phyloP scores from a whole-genome alignment of 495 filamentous ascomycete species.

The Penicillium roqueforti region DNA sequence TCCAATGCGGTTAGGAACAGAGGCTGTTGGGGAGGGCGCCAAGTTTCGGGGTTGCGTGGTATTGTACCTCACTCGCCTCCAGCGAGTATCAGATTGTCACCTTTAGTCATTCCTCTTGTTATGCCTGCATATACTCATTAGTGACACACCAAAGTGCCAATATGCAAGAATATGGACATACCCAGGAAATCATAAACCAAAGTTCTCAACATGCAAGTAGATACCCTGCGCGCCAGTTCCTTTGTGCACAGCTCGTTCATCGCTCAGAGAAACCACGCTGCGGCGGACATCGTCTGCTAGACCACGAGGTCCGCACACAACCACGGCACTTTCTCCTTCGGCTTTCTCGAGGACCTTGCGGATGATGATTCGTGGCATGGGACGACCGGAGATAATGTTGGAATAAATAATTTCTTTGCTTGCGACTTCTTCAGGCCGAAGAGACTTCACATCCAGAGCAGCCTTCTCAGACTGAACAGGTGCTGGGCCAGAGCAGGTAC shows the following conservation, averaged over 20 bases:
- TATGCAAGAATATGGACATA: background rate
- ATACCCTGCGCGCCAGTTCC: slow-evolving; percentile 83
- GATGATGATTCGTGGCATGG: slow-evolving; percentile 43
- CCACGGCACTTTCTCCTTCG: slow-evolving; percentile 75
- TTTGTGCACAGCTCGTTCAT: slow-evolving; percentile 87
- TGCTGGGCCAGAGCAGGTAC: slow-evolving; percentile 28
- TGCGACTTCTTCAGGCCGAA: background rate
- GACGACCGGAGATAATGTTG: slow-evolving; percentile 38
- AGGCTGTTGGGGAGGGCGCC: no score
- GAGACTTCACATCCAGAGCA: background rate
- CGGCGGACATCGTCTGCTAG: slow-evolving; percentile 62
- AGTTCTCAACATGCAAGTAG: slow-evolving; percentile 47
- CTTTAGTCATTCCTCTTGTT: background rate
- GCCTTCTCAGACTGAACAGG: slow-evolving; percentile 5
- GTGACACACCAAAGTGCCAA: background rate
- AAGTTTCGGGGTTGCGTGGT: no score
- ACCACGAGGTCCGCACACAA: slow-evolving; percentile 71
- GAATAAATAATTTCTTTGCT: background rate
- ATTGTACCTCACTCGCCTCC: no score
- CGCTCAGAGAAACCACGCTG: slow-evolving; percentile 64
- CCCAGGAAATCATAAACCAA: slow-evolving; percentile 25
- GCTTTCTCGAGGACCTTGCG: slow-evolving; percentile 63
- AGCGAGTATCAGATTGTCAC: background rate
- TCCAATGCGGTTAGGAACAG: no score
- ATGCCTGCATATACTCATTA: background rate